Percentiles rank a stretch among this genome's conserved stretches.
phyloP scores from a whole-genome alignment of 23 red algal species.

The Gracilaria gracilis region DNA sequence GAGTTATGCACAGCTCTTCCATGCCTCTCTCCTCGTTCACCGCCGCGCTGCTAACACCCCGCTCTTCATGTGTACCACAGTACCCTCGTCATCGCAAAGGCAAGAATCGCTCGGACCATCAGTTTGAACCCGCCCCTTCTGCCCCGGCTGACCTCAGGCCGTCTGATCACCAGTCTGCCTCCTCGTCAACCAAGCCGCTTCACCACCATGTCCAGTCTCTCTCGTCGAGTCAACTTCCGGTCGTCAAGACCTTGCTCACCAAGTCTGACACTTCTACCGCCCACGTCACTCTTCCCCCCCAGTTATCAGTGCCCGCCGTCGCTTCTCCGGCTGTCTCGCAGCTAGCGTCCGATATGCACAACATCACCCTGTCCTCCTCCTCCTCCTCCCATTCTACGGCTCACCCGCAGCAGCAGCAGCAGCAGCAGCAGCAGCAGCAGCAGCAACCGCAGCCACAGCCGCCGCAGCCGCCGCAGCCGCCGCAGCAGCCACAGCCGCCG shows the following conservation, averaged over 20 bases:
- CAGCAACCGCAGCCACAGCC: not conserved
- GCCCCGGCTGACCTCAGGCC: not conserved
- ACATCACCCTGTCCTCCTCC: not conserved
- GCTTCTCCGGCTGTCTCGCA: not conserved
- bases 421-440: not conserved
- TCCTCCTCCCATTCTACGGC: not conserved
- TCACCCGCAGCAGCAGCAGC: not conserved
- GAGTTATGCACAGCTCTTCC: not conserved
- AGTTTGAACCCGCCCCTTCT: slow-evolving; percentile 14
- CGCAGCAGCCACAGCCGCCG: not conserved
- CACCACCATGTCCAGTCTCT: not conserved
- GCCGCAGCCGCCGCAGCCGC: not conserved
- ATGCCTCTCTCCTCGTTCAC: not conserved
- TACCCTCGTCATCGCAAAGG: slow-evolving; percentile 39
- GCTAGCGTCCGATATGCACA: not conserved
- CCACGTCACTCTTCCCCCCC: not conserved
- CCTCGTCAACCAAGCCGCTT: not conserved
- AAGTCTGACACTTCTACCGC: not conserved
- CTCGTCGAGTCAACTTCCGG: not conserved
- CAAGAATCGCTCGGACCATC: slow-evolving; percentile 44
- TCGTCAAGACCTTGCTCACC: not conserved
- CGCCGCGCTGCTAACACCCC: not conserved
- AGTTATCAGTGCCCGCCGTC: not conserved
- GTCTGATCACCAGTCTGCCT: not conserved
- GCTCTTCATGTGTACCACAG: slow-evolving; percentile 3